Evolutionary conservation across 1,139 yeast genomes (phyloP).

Genomic region (Scheffersomyces cryptocercus): DNA sequence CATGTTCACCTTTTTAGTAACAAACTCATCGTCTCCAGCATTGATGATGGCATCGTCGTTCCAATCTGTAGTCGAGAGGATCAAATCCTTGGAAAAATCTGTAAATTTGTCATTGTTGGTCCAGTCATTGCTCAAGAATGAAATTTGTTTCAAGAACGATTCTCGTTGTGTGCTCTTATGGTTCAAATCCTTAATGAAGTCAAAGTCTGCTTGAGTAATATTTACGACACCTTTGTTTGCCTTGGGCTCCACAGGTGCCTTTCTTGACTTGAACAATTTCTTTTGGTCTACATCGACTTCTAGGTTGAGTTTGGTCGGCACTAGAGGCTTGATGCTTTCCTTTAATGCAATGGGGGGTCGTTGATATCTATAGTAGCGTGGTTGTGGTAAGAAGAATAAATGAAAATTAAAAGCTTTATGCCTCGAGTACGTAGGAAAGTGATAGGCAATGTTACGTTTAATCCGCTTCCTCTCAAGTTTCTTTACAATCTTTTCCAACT

Average conservation of each 20-base stretch:
- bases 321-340: constrained; percentile 50
- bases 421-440: constrained; percentile 64
- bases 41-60: constrained; percentile 67
- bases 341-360: constrained; percentile 48
- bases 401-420: constrained; percentile 66
- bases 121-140: constrained; percentile 39
- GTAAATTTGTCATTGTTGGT: constrained; percentile 39
- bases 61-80: constrained; percentile 84
- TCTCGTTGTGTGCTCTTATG: constrained; percentile 18
- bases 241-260: constrained; percentile 1
- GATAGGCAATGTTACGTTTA: constrained; percentile 41
- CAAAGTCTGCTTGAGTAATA: constrained; percentile 35
- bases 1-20: constrained; percentile 6
- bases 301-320: constrained; percentile 57
- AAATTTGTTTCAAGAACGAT: constrained; percentile 24
- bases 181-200: constrained; percentile 30
- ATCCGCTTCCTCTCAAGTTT: constrained; percentile 35
- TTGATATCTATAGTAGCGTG: constrained; percentile 53
- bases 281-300: constrained; percentile 51
- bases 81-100: constrained; percentile 56
- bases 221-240: constrained; percentile 13
- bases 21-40: constrained; percentile 31
- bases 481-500: constrained; percentile 29
- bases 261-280: constrained; percentile 40
- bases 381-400: constrained; percentile 63